Evolutionary conservation across 1,284 basidiomycete species (phyloP).

Genomic region (Hemileia vastatrix): DNA sequence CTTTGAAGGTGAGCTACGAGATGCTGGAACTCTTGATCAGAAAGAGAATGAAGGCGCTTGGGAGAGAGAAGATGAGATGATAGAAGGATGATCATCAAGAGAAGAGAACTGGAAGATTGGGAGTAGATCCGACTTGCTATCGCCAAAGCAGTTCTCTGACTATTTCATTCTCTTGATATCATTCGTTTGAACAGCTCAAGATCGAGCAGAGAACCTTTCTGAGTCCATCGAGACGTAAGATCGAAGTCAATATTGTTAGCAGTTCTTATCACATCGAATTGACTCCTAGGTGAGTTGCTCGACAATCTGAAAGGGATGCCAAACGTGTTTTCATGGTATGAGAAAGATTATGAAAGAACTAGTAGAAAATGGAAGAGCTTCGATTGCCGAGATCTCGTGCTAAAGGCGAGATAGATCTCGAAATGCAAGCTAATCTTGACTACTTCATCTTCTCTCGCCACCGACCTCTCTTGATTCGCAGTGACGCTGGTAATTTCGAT

Average conservation of each 20-base stretch:
- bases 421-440: not conserved
- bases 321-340: too few species aligned
- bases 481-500: slow-evolving; percentile 93
- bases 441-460: not conserved
- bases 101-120: not conserved
- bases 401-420: too few species aligned
- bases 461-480: slow-evolving; percentile 41
- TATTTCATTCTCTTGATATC: not conserved
- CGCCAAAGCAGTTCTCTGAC: too few species aligned
- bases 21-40: not conserved
- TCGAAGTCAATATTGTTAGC: slow-evolving; percentile 94
- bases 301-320: too few species aligned
- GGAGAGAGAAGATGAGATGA: too few species aligned
- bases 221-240: slow-evolving; percentile 84
- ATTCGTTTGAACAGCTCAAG: slow-evolving; percentile 59
- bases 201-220: slow-evolving; percentile 95
- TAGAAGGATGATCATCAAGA: not conserved
- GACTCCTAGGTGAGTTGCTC: slow-evolving; percentile 66
- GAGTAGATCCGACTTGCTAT: not conserved
- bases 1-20: slow-evolving; percentile 66
- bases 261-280: slow-evolving; percentile 96
- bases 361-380: too few species aligned
- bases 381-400: too few species aligned
- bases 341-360: too few species aligned
- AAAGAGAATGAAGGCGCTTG: not conserved